Base-by-base conservation (phyloP, 495 filamentous ascomycete genomes). In the Lophium mytilinum region DNA sequence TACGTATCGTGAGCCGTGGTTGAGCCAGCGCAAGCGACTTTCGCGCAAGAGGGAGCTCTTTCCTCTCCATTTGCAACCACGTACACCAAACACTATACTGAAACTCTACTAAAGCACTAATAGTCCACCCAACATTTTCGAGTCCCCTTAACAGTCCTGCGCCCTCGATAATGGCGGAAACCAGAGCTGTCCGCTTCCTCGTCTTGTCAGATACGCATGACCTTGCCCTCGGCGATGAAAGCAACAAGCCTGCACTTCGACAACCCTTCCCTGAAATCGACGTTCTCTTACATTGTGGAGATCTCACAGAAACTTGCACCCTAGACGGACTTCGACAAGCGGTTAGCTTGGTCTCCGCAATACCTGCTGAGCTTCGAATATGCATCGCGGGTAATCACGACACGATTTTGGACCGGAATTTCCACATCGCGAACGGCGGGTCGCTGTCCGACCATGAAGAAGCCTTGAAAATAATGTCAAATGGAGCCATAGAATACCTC, bases 371-470 rank as follows among this genome's bases (percentile, higher is more conserved):
- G 37, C 52, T 65, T 3, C 50, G 52, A 47, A 59, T 65, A 12
- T 34, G 35, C 14, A 62, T 65, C n/a, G 59, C 63, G 17, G 59
- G 59, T 4, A 62, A 65, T 52, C 59, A 65, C 41, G 59, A 65
- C 45, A 58, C 56, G 10, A 58, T 60, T 5, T 49, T 65, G 9
- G 55, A 59, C 45, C 45, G 40, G n/a, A n/a, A 49, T 8, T 65
- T 52, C 34, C 61, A 53, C 37, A 10, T 40, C 7, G 46, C 34
- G 7, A 54, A 65, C 47, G 58, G 52, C 53, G 58, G 58, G 4
- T 36, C 37, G 1, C 49, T 43, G 19, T 34, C 9, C 0, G 37
- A 57, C 18, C 46, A 55, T 40, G 8, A 39, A 45, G 33, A 40
- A 43, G 55, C 55, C 4, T 30, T 30, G 24, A 30, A 30, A 30